Evolutionary conservation across 2,329 filamentous ascomycete genomes (phyloP).

Genomic region (Aschersonia sp.): DNA sequence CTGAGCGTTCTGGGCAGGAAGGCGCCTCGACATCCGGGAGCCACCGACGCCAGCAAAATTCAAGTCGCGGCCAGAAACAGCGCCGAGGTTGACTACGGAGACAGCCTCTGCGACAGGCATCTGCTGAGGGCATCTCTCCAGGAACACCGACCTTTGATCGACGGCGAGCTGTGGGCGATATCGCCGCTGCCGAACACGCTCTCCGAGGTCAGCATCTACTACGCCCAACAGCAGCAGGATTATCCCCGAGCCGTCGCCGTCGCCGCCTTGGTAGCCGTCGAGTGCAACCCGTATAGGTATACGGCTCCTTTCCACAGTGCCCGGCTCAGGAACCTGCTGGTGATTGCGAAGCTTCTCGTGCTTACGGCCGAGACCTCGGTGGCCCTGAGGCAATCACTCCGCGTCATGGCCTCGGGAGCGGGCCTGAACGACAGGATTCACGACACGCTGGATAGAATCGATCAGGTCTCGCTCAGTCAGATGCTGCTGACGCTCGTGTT

Average conservation of each 20-base stretch:
- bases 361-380: slow-evolving; percentile 26
- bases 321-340: slow-evolving; percentile 35
- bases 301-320: slow-evolving; percentile 34
- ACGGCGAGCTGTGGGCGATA: slow-evolving; percentile 27
- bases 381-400: slow-evolving; percentile 12
- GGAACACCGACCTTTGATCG: slow-evolving; percentile 10
- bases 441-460: slow-evolving; percentile 24
- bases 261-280: slow-evolving; percentile 30
- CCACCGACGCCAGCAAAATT: slow-evolving; percentile 11
- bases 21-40: slow-evolving; percentile 6
- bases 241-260: slow-evolving; percentile 29
- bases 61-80: slow-evolving; percentile 2
- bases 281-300: slow-evolving; percentile 34
- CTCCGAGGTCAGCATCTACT: slow-evolving; percentile 28
- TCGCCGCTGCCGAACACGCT: slow-evolving; percentile 32
- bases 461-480: slow-evolving; percentile 39
- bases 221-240: slow-evolving; percentile 22
- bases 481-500: slow-evolving; percentile 34
- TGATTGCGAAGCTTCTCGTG: slow-evolving; percentile 36
- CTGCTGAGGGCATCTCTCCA: neutral
- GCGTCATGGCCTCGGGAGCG: slow-evolving; percentile 10
- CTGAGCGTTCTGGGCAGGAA: slow-evolving; percentile 25
- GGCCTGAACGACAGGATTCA: slow-evolving; percentile 11
- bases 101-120: neutral
- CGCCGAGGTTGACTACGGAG: neutral